phyloP scores from a whole-genome alignment of 1,284 basidiomycete species.

The Boletus sp. region DNA sequence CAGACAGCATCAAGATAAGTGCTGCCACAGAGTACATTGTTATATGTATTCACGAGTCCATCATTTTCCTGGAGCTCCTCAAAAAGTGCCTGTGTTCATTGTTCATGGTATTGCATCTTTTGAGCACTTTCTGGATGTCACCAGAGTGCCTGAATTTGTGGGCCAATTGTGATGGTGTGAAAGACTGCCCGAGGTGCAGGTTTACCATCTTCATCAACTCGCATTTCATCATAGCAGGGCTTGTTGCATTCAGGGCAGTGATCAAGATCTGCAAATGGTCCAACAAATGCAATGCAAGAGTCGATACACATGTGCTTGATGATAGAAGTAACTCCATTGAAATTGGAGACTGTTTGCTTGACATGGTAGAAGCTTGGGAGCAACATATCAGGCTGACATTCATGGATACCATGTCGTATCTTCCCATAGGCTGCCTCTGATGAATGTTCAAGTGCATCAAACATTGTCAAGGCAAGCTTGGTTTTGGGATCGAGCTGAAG shows the following conservation, averaged over 20 bases:
- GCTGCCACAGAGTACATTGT: conserved; percentile 24
- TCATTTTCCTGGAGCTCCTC: conserved; percentile 10
- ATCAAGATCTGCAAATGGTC: background rate
- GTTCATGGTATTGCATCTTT: conserved; percentile 25
- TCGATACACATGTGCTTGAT: conserved; percentile 13
- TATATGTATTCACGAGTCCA: conserved; percentile 12
- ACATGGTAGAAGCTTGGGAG: conserved; percentile 1
- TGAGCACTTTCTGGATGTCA: conserved; percentile 28
- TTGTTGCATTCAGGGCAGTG: conserved; percentile 13
- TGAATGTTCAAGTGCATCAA: conserved; percentile 3
- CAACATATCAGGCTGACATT: background rate
- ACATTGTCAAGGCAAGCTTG: background rate
- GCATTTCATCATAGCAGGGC: no score
- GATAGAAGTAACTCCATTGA: conserved; percentile 3
- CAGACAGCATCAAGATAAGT: conserved; percentile 28
- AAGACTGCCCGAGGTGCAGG: conserved; percentile 26
- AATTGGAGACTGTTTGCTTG: conserved; percentile 4
- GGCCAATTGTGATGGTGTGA: conserved; percentile 30
- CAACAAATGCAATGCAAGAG: conserved; percentile 16
- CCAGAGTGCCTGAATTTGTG: conserved; percentile 35
- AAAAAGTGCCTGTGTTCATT: conserved; percentile 13
- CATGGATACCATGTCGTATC: background rate
- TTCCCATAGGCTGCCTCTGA: background rate
- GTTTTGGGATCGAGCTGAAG: background rate
- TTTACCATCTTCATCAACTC: no score